phyloP scores from a whole-genome alignment of 179 eudicot genomes.

The Carnegiea gigantea region DNA sequence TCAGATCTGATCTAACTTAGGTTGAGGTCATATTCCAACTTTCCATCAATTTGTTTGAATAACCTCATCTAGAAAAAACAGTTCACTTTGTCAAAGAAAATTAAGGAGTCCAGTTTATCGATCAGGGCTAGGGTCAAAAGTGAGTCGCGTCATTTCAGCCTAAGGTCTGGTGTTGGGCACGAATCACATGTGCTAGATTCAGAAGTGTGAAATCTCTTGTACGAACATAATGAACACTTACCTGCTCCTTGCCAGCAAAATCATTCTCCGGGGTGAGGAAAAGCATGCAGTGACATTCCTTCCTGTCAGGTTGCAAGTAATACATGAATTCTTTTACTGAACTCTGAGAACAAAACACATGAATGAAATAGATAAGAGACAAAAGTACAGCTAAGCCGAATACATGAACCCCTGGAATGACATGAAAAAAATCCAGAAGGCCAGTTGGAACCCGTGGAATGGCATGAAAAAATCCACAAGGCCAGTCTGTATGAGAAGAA shows the following conservation, averaged over 20 bases:
- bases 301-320: constrained; percentile 48
- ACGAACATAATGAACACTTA: constrained; percentile 14
- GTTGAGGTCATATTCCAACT: neutral
- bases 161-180: neutral
- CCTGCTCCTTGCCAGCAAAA: constrained; percentile 96
- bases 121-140: neutral
- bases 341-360: neutral
- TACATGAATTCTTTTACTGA: neutral
- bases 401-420: neutral
- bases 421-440: neutral
- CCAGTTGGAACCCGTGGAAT: no score
- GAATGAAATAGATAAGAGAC: neutral
- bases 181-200: neutral
- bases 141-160: neutral
- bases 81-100: neutral
- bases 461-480: no score
- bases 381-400: neutral
- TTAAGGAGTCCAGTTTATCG: neutral
- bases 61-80: no score
- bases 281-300: constrained; percentile 99
- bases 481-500: neutral
- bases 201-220: neutral
- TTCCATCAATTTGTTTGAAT: no score
- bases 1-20: neutral
- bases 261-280: constrained; percentile 95